Evolutionary conservation across 495 filamentous ascomycete species (phyloP).

Genomic region (Patellaria atrata): DNA sequence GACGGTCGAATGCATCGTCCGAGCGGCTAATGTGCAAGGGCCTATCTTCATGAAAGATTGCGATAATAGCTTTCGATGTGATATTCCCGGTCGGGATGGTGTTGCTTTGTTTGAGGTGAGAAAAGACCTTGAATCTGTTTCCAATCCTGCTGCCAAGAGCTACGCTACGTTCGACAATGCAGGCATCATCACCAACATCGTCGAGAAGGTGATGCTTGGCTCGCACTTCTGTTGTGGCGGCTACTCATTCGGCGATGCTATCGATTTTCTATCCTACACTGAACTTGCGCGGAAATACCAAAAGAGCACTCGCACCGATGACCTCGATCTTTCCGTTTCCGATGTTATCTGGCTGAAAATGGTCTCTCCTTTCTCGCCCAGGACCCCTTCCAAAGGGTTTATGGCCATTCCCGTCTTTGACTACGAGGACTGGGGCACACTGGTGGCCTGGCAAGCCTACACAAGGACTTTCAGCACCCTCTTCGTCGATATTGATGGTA

Average conservation of each 20-base stretch:
- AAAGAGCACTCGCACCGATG: neutral
- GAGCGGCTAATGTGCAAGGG: neutral
- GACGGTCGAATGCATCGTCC: neutral
- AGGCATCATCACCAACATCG: neutral
- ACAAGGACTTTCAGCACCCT: neutral
- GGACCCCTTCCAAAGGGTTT: neutral
- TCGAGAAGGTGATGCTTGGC: neutral
- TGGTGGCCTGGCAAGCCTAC: neutral
- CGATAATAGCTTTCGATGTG: neutral
- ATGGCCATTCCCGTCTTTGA: neutral
- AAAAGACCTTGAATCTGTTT: neutral
- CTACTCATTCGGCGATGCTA: neutral
- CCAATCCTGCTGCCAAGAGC: neutral
- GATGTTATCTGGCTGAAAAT: constrained; percentile 1
- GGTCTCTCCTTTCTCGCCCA: neutral
- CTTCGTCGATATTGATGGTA: neutral
- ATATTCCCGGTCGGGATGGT: neutral
- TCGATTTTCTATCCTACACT: neutral
- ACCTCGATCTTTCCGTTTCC: neutral
- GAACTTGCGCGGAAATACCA: neutral
- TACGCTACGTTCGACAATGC: neutral
- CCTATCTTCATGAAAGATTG: neutral
- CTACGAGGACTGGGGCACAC: constrained; percentile 1
- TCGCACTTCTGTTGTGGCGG: neutral
- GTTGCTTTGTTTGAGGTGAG: neutral